phyloP scores from a whole-genome alignment of 2,329 filamentous ascomycete species.

The Colletotrichum sojae region DNA sequence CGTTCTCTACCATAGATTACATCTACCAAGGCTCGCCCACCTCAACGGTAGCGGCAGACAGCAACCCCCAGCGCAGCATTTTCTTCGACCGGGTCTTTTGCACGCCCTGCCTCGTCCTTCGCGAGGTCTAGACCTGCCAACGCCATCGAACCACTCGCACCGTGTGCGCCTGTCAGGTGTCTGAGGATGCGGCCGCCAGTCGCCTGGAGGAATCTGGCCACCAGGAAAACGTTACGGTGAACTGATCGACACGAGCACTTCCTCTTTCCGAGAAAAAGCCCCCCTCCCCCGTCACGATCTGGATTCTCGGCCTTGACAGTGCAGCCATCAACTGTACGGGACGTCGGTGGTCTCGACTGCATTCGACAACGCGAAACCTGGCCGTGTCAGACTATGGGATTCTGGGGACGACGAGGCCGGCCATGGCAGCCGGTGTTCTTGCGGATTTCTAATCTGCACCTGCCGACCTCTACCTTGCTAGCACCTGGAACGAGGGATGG shows the following conservation, averaged over 20 bases:
- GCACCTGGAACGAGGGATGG: conserved; percentile 18
- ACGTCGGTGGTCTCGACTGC: conserved; percentile 7
- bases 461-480: conserved; percentile 11
- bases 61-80: neutral
- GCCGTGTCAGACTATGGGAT: conserved; percentile 17
- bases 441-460: conserved; percentile 34
- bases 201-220: conserved; percentile 32
- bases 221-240: conserved; percentile 32
- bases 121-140: conserved; percentile 35
- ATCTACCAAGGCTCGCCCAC: neutral
- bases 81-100: neutral
- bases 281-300: conserved; percentile 29
- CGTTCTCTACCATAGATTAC: neutral
- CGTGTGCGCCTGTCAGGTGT: conserved; percentile 23
- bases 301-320: conserved; percentile 22
- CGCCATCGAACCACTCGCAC: conserved; percentile 36
- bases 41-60: neutral
- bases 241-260: conserved; percentile 28
- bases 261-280: conserved; percentile 10
- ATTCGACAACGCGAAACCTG: conserved; percentile 27
- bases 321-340: conserved; percentile 12
- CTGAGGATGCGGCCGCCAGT: conserved; percentile 30
- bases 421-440: conserved; percentile 9
- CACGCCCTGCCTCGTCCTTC: conserved; percentile 21
- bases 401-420: conserved; percentile 1